Evolutionary conservation across 306 rosid genomes (phyloP).

Genomic region (Quillaja saponaria): DNA sequence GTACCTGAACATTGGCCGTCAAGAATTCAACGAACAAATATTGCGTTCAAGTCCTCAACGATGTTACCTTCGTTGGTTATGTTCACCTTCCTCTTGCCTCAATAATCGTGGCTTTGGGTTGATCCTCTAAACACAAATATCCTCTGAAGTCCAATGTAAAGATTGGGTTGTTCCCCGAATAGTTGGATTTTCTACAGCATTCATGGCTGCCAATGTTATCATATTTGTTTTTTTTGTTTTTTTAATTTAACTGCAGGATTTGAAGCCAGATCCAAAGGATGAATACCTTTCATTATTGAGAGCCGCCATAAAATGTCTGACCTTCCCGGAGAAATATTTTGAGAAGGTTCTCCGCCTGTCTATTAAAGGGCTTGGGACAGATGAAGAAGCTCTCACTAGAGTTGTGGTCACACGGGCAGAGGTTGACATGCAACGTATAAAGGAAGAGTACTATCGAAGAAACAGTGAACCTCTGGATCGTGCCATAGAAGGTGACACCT

Average conservation of each 20-base stretch:
- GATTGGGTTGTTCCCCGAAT: too few relatives aligned
- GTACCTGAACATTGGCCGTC: too few relatives aligned
- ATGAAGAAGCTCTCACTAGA: slow-evolving; percentile 15
- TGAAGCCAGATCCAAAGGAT: background rate
- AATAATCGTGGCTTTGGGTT: too few relatives aligned
- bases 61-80: too few relatives aligned
- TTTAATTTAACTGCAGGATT: background rate
- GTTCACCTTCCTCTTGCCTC: too few relatives aligned
- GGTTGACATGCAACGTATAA: slow-evolving; percentile 11
- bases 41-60: too few relatives aligned
- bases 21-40: too few relatives aligned
- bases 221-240: too few relatives aligned
- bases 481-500: slow-evolving; percentile 32
- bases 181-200: too few relatives aligned
- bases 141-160: too few relatives aligned
- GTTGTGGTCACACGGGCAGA: slow-evolving; percentile 21
- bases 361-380: slow-evolving; percentile 5
- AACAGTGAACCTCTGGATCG: slow-evolving; percentile 4
- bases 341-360: background rate
- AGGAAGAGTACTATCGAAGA: slow-evolving; percentile 10
- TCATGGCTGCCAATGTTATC: too few relatives aligned
- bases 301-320: slow-evolving; percentile 2
- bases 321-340: background rate
- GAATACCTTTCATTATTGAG: slow-evolving; percentile 1
- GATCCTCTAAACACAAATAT: too few relatives aligned